A percentile compares a stretch with the other conserved stretches of the same genome.
Evolutionary conservation across 1,284 basidiomycete genomes (phyloP).

Genomic region (Tetrapyrgos nigripes): DNA sequence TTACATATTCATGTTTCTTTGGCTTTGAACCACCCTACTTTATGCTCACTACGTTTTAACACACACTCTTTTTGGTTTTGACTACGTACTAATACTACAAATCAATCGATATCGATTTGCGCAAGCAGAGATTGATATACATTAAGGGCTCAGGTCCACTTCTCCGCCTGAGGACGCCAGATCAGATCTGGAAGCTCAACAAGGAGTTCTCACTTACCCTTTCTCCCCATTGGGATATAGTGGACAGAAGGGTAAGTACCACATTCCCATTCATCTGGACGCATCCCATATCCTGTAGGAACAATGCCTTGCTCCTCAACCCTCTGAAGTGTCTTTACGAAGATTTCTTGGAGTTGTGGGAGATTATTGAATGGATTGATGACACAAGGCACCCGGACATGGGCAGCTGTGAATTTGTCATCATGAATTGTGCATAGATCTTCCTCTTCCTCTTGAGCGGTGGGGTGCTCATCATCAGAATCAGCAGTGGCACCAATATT

Average conservation of each 20-base stretch:
- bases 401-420: background rate
- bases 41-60: too few relatives aligned
- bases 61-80: too few relatives aligned
- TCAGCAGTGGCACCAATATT: background rate
- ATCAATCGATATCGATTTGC: too few relatives aligned
- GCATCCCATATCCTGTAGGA: conserved; percentile 24
- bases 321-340: background rate
- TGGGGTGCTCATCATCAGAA: background rate
- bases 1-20: too few relatives aligned
- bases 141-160: conserved; percentile 28
- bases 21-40: too few relatives aligned
- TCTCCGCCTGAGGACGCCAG: conserved; percentile 24
- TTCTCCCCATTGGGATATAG: conserved; percentile 19
- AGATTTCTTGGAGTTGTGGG: background rate
- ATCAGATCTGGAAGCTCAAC: conserved; percentile 24
- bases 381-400: background rate
- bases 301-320: background rate
- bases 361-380: background rate
- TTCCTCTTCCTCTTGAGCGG: too few relatives aligned
- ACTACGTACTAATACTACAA: too few relatives aligned
- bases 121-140: too few relatives aligned
- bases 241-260: conserved; percentile 25
- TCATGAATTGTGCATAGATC: too few relatives aligned
- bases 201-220: conserved; percentile 20
- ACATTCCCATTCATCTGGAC: conserved; percentile 27